These are phyloP conservation scores for Luffa acutangula DNA, from an alignment of 306 rosid genomes.

Conservation along the genomic window DNA sequence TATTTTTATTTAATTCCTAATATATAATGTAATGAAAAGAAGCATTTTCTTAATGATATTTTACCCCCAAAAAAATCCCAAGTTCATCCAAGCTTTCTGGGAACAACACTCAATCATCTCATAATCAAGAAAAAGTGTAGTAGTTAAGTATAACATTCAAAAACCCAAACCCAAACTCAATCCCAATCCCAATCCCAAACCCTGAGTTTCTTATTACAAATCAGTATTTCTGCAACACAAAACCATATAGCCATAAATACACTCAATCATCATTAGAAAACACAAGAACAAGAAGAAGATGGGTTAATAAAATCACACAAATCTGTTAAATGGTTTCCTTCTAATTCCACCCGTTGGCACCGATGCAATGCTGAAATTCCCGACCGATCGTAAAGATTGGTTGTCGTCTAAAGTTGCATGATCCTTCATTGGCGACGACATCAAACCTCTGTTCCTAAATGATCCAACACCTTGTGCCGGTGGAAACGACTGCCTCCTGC, in stretches of 20 bases:
- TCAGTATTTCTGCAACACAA: constrained; percentile 11
- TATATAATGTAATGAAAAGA: neutral
- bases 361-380: constrained; percentile 67
- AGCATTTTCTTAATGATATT: neutral
- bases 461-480: constrained; percentile 62
- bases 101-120: neutral
- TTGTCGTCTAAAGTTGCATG: constrained; percentile 41
- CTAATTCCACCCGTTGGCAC: constrained; percentile 53
- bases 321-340: constrained; percentile 95
- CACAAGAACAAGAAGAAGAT: neutral
- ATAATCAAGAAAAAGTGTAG: neutral
- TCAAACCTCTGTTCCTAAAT: constrained; percentile 61
- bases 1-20: too few relatives aligned
- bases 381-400: constrained; percentile 55
- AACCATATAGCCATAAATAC: constrained; percentile 4
- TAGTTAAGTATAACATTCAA: neutral
- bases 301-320: constrained; percentile 57
- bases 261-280: constrained; percentile 1
- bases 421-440: constrained; percentile 54
- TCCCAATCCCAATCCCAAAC: neutral
- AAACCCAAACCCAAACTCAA: neutral
- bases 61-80: neutral
- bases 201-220: constrained; percentile 1
- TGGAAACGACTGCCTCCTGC: constrained; percentile 76
- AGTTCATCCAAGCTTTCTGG: neutral